Base-by-base conservation (phyloP, 768 basidiomycete genomes). In the Phlebiopsis flavidoalba region DNA sequence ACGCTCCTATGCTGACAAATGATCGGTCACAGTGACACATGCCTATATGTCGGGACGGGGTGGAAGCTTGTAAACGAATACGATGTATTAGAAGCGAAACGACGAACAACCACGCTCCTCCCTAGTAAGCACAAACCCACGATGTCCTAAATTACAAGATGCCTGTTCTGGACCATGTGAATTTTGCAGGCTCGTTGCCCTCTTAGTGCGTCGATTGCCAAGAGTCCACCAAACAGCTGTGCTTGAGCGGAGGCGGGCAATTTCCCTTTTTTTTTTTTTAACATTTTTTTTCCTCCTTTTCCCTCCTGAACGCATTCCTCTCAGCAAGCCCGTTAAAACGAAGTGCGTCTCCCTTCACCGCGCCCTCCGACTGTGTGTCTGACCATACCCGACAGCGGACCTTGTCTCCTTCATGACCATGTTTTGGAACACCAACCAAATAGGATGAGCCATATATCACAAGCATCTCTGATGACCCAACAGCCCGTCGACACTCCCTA, bases 121-220 rank as follows among this genome's bases (percentile, higher is more conserved):
- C 87, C 87, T 0, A 84, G 87, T 88, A 71, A 57, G 81, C 24
- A 3, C 36, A 2, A 21, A 17, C 19, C 1, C n/a, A n/a, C n/a
- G 37, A 31, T 35, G 35, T 55, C 6, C 1, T 54, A n/a, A n/a
- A n/a, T n/a, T n/a, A n/a, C n/a, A n/a, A n/a, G n/a, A n/a, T n/a
- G n/a, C n/a, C n/a, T n/a, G n/a, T n/a, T n/a, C n/a, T n/a, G n/a
- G n/a, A n/a, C n/a, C n/a, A n/a, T n/a, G n/a, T n/a, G n/a, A 12
- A 12, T 11, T 5, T n/a, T n/a, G n/a, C 10, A 89, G 87, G n/a
- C n/a, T 91, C 56, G 80, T 88, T 40, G 88, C 87, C 2, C 72
- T 91, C n/a, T n/a, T n/a, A n/a, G 54, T 88, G 87, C 66, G 88
- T 88, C 2, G 88, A 91, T 70, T 87, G 86, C 64, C 87, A 90